Conservation (phyloP, 2,329 filamentous ascomycete genomes). For the Fusarium nanum region DNA sequence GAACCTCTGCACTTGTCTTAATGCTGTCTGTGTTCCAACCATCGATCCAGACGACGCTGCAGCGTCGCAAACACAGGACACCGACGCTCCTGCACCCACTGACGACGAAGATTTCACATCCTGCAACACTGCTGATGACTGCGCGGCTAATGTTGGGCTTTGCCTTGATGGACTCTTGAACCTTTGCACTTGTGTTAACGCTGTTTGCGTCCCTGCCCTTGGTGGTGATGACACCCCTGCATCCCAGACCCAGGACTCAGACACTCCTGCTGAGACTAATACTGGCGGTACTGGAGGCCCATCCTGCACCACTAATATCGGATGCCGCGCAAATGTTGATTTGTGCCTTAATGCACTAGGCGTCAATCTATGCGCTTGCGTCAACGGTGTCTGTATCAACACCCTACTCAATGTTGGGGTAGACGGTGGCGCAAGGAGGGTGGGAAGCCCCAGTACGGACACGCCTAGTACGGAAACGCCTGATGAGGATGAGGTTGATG, state of each 20-base stretch:
- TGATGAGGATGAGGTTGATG: background rate
- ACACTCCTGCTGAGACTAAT: no score
- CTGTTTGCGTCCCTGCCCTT: background rate
- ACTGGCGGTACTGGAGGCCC: background rate
- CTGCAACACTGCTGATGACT: background rate
- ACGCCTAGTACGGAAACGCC: background rate
- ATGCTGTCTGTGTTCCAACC: background rate
- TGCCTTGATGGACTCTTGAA: slow-evolving; percentile 4
- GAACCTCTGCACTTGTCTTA: background rate
- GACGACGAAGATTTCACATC: background rate
- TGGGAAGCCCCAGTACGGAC: background rate
- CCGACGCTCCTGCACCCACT: background rate
- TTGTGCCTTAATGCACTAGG: background rate
- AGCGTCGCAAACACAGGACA: background rate
- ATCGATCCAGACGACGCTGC: background rate
- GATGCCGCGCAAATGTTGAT: background rate
- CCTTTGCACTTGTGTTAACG: background rate
- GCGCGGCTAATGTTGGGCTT: background rate
- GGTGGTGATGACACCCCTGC: no score
- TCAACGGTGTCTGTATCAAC: background rate
- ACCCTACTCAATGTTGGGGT: background rate
- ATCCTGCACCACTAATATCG: background rate
- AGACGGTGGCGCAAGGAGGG: background rate
- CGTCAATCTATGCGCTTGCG: background rate
- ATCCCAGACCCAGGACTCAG: no score